These are phyloP conservation scores for Vigna reflexopilosa DNA, from an alignment of 306 rosid species.

Conservation along the genomic window DNA sequence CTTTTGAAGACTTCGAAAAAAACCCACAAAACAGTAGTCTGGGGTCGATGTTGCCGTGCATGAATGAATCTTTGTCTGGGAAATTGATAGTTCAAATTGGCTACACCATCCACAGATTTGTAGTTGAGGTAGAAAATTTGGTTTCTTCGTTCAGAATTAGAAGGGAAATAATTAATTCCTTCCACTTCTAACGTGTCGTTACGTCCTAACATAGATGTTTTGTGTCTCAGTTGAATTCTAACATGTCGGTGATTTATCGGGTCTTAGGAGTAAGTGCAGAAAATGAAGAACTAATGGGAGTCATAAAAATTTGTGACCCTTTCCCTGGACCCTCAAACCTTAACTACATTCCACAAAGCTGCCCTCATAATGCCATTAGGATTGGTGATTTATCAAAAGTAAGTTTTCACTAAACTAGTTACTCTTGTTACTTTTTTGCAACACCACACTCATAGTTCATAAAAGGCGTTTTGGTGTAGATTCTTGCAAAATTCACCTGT, in stretches of 20 bases:
- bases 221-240: conserved; percentile 64
- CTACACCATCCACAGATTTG: conserved; percentile 56
- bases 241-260: conserved; percentile 51
- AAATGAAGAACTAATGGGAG: conserved; percentile 43
- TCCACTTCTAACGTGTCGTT: not conserved
- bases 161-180: not conserved
- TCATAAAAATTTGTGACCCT: conserved; percentile 66
- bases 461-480: conserved; percentile 37
- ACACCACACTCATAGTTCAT: not conserved
- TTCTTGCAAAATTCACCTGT: conserved; percentile 60
- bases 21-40: conserved; percentile 64
- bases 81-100: conserved; percentile 60
- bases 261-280: conserved; percentile 52
- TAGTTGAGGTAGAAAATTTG: conserved; percentile 52
- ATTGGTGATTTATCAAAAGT: conserved; percentile 62
- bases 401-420: conserved; percentile 31
- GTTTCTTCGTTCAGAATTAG: not conserved
- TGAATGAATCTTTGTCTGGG: conserved; percentile 52
- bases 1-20: conserved; percentile 57
- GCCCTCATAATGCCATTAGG: conserved; percentile 48
- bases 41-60: conserved; percentile 71
- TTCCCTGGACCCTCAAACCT: conserved; percentile 61
- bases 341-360: conserved; percentile 57
- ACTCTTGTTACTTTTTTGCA: not conserved
- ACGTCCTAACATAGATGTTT: conserved; percentile 9